These are phyloP conservation scores for Leptographium galeiforme DNA, from an alignment of 2,329 filamentous ascomycete genomes.

Conservation along the genomic window DNA sequence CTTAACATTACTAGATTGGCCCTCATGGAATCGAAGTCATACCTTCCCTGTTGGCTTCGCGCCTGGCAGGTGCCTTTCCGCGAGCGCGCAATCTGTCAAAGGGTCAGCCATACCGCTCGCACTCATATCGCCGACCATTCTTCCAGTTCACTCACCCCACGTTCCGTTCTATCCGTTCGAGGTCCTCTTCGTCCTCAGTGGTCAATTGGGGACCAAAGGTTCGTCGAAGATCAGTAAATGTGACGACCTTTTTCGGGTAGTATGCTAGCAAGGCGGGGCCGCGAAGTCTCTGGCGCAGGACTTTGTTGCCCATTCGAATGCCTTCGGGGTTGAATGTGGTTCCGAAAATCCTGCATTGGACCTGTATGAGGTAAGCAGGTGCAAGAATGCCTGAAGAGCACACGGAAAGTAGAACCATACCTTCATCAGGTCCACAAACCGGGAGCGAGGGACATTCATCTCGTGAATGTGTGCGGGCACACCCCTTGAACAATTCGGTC, in stretches of 20 bases:
- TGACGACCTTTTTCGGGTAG: constrained; percentile 66
- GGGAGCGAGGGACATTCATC: constrained; percentile 49
- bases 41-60: constrained; percentile 24
- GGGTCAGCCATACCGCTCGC: constrained; percentile 3
- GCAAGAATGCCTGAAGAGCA: not conserved
- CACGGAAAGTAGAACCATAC: constrained; percentile 26
- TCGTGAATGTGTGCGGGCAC: constrained; percentile 22
- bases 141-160: constrained; percentile 36
- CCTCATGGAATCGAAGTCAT: not conserved
- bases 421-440: constrained; percentile 65
- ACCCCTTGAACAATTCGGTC: not conserved
- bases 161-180: constrained; percentile 66
- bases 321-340: constrained; percentile 80
- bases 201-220: constrained; percentile 53
- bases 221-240: constrained; percentile 60
- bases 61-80: constrained; percentile 81
- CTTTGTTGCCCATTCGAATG: constrained; percentile 75
- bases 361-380: constrained; percentile 32
- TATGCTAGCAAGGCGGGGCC: constrained; percentile 77
- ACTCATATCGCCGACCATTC: too few relatives aligned
- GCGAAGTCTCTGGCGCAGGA: constrained; percentile 75
- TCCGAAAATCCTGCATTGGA: constrained; percentile 83
- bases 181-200: constrained; percentile 62
- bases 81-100: constrained; percentile 52
- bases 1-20: too few relatives aligned